Base-by-base conservation (phyloP, 2,329 filamentous ascomycete species). In the Diaporthe nobilis region DNA sequence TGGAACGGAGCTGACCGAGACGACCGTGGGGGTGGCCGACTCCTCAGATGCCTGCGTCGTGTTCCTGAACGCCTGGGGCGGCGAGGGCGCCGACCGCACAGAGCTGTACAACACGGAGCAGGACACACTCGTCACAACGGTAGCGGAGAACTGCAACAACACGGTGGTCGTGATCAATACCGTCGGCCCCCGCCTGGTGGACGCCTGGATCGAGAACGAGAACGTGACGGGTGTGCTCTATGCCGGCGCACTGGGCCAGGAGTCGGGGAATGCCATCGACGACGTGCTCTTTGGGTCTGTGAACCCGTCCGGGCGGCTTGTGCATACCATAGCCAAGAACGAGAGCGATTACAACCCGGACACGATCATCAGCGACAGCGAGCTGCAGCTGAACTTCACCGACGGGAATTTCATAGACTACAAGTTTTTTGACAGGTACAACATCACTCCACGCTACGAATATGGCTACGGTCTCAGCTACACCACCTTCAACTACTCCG, bases 131-230 rank as follows among this genome's bases (percentile, higher is more conserved):
- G 87, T 93, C 57, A 82, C 82, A 0, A 86, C 88, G 55, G 90
- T 93, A 0, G 92, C 92, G 0, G 83, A 85, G 12, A 85, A 86
- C 39, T 93, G 91, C 81, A 86, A 85, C 77, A 92, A 90, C 77
- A 93, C 92, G 2, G 86, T 93, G n/a, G 92, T 93, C 0, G 85
- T 93, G 0, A 86, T 93, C 10, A 91, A 94, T 82, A 93, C 92
- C 61, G 90, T 91, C 1, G 92, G 92, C 0, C 85, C 88, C 12
- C 86, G 92, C 1, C 81, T 92, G 0, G 72, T 72, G 73, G 91
- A 93, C 75, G 83, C 84, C 1, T 94, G 90, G 85, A 85, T 91
- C 76, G 88, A 93, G 65, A 87, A 94, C 76, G 84, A 87, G 9
- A 93, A 94, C 77, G 87, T 94, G 49, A 93, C 91, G 0, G 91